A percentile compares a stretch with the other conserved stretches of the same genome.
Evolutionary conservation across 2,329 filamentous ascomycete species (phyloP).

Genomic region (Ophiostoma novo-ulmi): DNA sequence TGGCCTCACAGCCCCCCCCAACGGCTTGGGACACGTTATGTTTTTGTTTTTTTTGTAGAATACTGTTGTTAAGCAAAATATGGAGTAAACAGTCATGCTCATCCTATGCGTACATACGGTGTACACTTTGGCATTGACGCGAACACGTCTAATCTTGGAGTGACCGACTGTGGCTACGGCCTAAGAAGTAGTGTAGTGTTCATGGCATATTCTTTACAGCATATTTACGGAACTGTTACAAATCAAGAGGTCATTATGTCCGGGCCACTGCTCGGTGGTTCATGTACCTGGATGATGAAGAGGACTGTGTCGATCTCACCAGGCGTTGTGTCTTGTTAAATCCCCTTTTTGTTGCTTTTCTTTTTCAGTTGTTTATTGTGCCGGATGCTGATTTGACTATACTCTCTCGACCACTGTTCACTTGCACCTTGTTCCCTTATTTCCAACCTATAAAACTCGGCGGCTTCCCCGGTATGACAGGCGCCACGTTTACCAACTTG

Average conservation of each 20-base stretch:
- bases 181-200: neutral
- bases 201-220: neutral
- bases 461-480: neutral
- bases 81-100: neutral
- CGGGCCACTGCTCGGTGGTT: neutral
- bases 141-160: slow-evolving; percentile 15
- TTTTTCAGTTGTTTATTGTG: neutral
- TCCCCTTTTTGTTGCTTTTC: neutral
- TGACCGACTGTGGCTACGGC: slow-evolving; percentile 1
- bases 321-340: neutral
- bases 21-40: slow-evolving; percentile 10
- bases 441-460: neutral
- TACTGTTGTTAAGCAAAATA: neutral
- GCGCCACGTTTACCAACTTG: neutral
- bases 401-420: too few relatives aligned
- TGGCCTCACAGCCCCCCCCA: slow-evolving; percentile 25
- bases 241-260: neutral
- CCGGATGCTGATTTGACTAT: neutral
- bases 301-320: too few relatives aligned
- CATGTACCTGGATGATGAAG: too few relatives aligned
- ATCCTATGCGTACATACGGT: neutral
- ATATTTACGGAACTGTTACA: neutral
- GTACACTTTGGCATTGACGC: neutral
- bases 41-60: neutral
- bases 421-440: neutral